phyloP scores from a whole-genome alignment of 2,329 filamentous ascomycete genomes.

The Hypocreales sp. region DNA sequence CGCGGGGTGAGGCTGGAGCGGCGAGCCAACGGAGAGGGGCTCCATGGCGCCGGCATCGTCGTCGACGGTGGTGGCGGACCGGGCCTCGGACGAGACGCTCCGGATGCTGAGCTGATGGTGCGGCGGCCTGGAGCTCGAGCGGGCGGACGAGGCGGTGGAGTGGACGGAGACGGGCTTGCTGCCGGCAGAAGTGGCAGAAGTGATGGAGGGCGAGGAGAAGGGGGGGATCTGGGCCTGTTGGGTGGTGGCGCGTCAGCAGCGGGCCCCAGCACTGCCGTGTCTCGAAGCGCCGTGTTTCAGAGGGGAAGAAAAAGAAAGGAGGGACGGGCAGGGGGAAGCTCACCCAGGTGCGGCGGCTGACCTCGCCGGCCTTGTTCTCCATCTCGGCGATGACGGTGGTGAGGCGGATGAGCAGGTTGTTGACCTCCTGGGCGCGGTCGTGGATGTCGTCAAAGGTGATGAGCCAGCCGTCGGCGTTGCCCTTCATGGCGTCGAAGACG shows the following conservation, averaged over 20 bases:
- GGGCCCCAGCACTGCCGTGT: too few relatives aligned
- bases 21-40: slow-evolving; percentile 9
- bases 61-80: slow-evolving; percentile 3
- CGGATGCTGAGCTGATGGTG: slow-evolving; percentile 5
- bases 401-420: slow-evolving; percentile 54
- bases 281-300: too few relatives aligned
- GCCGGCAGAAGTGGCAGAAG: too few relatives aligned
- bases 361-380: slow-evolving; percentile 68
- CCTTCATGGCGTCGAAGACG: slow-evolving; percentile 80
- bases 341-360: slow-evolving; percentile 65
- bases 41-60: slow-evolving; percentile 7
- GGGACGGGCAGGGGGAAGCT: slow-evolving; percentile 3
- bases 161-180: slow-evolving; percentile 2
- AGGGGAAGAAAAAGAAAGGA: background rate
- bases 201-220: slow-evolving; percentile 5
- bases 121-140: slow-evolving; percentile 1
- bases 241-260: too few relatives aligned
- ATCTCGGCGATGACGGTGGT: slow-evolving; percentile 71
- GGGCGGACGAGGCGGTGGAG: slow-evolving; percentile 3
- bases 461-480: slow-evolving; percentile 83
- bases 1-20: slow-evolving; percentile 6
- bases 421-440: slow-evolving; percentile 54
- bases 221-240: slow-evolving; percentile 10
- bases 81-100: slow-evolving; percentile 4
- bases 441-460: slow-evolving; percentile 65